These are phyloP conservation scores for Calonectria pauciramosa DNA, from an alignment of 2,329 filamentous ascomycete genomes.

Conservation along the genomic window DNA sequence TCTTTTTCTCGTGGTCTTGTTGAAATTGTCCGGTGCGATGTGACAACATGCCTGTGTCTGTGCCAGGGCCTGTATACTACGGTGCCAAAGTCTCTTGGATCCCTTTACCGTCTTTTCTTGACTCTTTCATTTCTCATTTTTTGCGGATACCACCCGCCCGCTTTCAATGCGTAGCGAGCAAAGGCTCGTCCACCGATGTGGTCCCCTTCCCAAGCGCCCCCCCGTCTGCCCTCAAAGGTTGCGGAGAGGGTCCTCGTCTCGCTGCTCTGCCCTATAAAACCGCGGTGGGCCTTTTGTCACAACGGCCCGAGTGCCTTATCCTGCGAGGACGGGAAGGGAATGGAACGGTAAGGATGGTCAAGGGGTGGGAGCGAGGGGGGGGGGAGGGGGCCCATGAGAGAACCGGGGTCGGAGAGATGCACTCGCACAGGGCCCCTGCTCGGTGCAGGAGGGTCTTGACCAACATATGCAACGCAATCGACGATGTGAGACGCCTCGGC, in stretches of 20 bases:
- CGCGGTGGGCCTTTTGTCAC: slow-evolving; percentile 20
- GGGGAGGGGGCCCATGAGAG: background rate
- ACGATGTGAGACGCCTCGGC: slow-evolving; percentile 13
- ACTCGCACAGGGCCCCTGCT: background rate
- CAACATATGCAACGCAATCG: slow-evolving; percentile 25
- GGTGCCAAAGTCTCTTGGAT: background rate
- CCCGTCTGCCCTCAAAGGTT: background rate
- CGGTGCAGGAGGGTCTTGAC: background rate
- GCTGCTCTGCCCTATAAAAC: slow-evolving; percentile 19
- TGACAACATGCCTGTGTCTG: background rate
- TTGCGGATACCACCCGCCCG: slow-evolving; percentile 5
- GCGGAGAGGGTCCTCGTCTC: background rate
- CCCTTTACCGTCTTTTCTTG: slow-evolving; percentile 7
- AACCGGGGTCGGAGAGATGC: slow-evolving; percentile 8
- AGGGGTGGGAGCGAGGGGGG: background rate
- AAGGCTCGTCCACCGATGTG: background rate
- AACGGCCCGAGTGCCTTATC: slow-evolving; percentile 24
- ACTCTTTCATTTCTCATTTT: slow-evolving; percentile 5
- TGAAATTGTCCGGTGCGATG: background rate
- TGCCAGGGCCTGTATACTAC: background rate
- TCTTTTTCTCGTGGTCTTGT: background rate
- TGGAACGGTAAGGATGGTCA: slow-evolving; percentile 22
- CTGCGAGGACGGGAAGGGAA: slow-evolving; percentile 26
- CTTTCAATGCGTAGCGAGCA: slow-evolving; percentile 11
- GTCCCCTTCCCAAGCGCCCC: background rate